Conservation (phyloP, 768 basidiomycete species). For the Lentinus brumalis region DNA sequence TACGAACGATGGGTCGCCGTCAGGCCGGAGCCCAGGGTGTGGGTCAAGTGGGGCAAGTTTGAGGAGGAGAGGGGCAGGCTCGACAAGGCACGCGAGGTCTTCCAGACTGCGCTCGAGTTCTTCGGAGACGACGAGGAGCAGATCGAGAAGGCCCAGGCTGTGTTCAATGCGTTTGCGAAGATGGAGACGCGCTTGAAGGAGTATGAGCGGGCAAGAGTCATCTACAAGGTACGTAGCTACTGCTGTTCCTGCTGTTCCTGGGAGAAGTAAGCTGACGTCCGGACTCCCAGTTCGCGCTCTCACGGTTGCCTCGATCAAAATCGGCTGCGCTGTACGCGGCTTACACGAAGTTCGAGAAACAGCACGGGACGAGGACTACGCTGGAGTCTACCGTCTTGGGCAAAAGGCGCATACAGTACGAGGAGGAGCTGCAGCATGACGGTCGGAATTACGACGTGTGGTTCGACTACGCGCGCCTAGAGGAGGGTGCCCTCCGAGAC, state of each 20-base stretch:
- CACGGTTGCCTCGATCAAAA: conserved; percentile 89
- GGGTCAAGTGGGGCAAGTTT: conserved; percentile 68
- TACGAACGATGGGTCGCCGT: conserved; percentile 91
- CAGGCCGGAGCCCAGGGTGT: conserved; percentile 62
- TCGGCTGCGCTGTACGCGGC: conserved; percentile 85
- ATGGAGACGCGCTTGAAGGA: conserved; percentile 98
- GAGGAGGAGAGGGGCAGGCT: conserved; percentile 61
- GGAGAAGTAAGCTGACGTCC: not conserved
- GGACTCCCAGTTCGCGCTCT: conserved; percentile 80
- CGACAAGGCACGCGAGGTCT: conserved; percentile 67
- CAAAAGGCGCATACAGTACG: conserved; percentile 98
- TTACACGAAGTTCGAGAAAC: conserved; percentile 98
- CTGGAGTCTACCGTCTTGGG: conserved; percentile 94
- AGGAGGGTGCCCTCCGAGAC: conserved; percentile 84
- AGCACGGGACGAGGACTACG: conserved; percentile 85
- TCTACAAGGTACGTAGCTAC: conserved; percentile 79
- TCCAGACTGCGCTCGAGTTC: conserved; percentile 67
- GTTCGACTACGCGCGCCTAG: conserved; percentile 95
- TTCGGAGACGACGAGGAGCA: conserved; percentile 65
- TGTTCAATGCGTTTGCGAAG: conserved; percentile 91
- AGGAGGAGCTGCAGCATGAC: conserved; percentile 91
- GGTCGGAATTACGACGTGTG: conserved; percentile 96
- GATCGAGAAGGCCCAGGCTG: conserved; percentile 82
- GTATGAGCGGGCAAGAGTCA: conserved; percentile 93
- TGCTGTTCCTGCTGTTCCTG: not conserved